Percentiles rank a stretch among this genome's conserved stretches.
These are phyloP conservation scores for Auricularia sp. DNA, from an alignment of 768 basidiomycete species.

Conservation along the genomic window DNA sequence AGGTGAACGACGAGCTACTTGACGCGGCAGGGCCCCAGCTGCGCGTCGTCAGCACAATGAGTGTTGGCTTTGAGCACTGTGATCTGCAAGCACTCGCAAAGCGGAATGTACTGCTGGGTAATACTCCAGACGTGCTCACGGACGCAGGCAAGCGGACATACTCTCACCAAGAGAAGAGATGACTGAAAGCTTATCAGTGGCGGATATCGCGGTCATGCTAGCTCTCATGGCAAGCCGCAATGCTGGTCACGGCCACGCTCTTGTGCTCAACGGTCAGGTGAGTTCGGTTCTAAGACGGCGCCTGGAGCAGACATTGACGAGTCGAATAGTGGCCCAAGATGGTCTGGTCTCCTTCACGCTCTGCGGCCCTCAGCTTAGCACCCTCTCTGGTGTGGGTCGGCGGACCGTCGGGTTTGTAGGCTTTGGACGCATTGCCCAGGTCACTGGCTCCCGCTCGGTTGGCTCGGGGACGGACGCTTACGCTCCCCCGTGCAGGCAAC, in stretches of 20 bases:
- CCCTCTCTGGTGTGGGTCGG: conserved; percentile 25
- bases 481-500: conserved; percentile 38
- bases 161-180: not conserved
- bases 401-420: conserved; percentile 86
- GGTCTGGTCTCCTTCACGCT: conserved; percentile 71
- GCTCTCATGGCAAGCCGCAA: conserved; percentile 89
- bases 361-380: conserved; percentile 62
- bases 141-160: conserved; percentile 54
- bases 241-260: conserved; percentile 45
- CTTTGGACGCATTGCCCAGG: conserved; percentile 80
- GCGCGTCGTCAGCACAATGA: conserved; percentile 85
- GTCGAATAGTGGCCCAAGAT: conserved; percentile 60
- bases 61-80: conserved; percentile 86
- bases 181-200: conserved; percentile 43
- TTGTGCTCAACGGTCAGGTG: conserved; percentile 66
- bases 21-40: conserved; percentile 67
- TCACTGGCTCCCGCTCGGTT: not conserved
- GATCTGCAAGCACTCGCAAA: conserved; percentile 48
- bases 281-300: conserved; percentile 11
- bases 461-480: not conserved
- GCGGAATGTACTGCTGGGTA: conserved; percentile 65
- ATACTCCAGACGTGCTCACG: conserved; percentile 89
- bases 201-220: conserved; percentile 84
- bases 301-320: not conserved
- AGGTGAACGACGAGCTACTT: conserved; percentile 69